Evolutionary conservation across 306 rosid species (phyloP).

Genomic region (Morella rubra): DNA sequence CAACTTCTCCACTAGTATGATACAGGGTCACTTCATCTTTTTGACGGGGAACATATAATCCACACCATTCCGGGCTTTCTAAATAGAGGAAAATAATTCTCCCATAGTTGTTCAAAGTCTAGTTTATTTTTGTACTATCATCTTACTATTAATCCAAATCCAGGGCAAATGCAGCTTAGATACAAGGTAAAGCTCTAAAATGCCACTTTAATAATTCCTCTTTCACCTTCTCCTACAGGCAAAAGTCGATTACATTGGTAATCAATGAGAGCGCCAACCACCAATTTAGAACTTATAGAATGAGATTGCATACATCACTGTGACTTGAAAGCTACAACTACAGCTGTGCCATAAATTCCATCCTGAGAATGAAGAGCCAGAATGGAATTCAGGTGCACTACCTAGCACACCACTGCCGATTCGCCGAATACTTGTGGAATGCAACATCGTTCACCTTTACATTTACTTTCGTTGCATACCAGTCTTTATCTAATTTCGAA

Average conservation of each 20-base stretch:
- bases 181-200: background rate
- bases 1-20: too few relatives aligned
- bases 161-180: background rate
- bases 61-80: too few relatives aligned
- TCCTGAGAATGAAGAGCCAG: background rate
- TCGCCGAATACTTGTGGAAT: background rate
- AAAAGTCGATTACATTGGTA: background rate
- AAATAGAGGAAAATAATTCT: constrained; percentile 12
- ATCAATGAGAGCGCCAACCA: background rate
- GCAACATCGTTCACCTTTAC: constrained; percentile 25
- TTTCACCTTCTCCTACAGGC: background rate
- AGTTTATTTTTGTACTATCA: background rate
- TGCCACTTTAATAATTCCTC: background rate
- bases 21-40: too few relatives aligned
- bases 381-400: background rate
- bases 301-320: background rate
- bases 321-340: constrained; percentile 1
- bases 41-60: too few relatives aligned
- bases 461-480: constrained; percentile 16
- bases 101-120: background rate
- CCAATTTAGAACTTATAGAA: background rate
- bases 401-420: background rate
- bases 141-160: background rate
- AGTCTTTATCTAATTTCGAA: constrained; percentile 20
- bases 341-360: background rate